phyloP scores from a whole-genome alignment of 768 basidiomycete genomes.

The Cantharellus cinnabarinus region DNA sequence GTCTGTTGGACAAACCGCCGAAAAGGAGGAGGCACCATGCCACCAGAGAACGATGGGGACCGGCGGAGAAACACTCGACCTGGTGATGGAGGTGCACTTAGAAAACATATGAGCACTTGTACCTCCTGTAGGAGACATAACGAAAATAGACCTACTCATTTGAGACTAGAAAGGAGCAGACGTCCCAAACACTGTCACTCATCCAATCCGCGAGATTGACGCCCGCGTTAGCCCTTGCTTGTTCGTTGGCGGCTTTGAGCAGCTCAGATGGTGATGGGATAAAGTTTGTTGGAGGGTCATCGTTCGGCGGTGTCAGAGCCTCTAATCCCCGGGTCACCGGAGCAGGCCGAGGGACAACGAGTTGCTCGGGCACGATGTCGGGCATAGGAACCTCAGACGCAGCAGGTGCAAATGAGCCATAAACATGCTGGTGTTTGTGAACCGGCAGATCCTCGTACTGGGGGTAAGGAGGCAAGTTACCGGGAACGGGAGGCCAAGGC shows the following conservation, averaged over 20 bases:
- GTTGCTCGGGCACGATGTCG: background rate
- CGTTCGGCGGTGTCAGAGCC: background rate
- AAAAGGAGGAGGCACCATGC: background rate
- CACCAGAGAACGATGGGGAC: background rate
- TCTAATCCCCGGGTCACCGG: background rate
- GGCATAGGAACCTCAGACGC: background rate
- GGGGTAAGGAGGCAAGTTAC: background rate
- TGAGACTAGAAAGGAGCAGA: background rate
- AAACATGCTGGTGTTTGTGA: background rate
- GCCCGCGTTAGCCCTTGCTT: background rate
- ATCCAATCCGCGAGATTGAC: background rate
- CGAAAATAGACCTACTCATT: background rate
- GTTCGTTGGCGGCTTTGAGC: background rate
- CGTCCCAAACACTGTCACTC: background rate
- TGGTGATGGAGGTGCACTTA: background rate
- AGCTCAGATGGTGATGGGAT: background rate
- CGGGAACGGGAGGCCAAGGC: background rate
- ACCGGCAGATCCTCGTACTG: background rate
- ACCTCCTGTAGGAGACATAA: background rate
- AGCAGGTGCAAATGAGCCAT: background rate
- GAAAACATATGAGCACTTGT: background rate
- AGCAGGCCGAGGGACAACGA: background rate
- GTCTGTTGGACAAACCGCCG: background rate
- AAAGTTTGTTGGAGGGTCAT: background rate
- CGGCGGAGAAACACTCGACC: background rate